phyloP scores from a whole-genome alignment of 768 basidiomycete species.

The Lenzites betulinus region DNA sequence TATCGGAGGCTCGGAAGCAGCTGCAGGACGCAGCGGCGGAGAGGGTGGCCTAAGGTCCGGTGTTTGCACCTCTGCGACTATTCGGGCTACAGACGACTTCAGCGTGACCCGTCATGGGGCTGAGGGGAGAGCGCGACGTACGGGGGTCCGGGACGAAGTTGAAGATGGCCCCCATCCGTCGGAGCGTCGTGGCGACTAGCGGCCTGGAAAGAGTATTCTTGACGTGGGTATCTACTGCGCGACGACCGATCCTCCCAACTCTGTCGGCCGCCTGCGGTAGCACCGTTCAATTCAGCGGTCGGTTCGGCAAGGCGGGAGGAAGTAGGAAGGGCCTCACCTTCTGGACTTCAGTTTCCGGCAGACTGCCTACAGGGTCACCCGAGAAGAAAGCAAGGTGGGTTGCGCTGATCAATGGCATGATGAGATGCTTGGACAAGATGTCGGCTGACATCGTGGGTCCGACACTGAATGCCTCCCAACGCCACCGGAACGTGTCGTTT shows the following conservation, averaged over 20 bases:
- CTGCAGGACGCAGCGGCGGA: slow-evolving; percentile 9
- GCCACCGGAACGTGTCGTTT: slow-evolving; percentile 67
- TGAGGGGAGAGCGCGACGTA: slow-evolving; percentile 40
- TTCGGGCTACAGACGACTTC: slow-evolving; percentile 44
- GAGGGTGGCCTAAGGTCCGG: slow-evolving; percentile 42
- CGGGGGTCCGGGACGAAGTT: slow-evolving; percentile 68
- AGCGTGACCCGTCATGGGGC: slow-evolving; percentile 11
- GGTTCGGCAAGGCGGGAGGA: slow-evolving; percentile 5
- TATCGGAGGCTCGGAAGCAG: slow-evolving; percentile 12
- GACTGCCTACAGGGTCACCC: slow-evolving; percentile 54
- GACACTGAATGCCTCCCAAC: slow-evolving; percentile 72
- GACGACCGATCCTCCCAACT: slow-evolving; percentile 66
- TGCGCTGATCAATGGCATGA: slow-evolving; percentile 72
- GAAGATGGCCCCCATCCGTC: slow-evolving; percentile 71
- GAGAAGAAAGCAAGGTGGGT: slow-evolving; percentile 70
- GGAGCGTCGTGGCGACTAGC: slow-evolving; percentile 63
- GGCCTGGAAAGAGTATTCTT: slow-evolving; percentile 72
- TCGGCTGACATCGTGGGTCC: slow-evolving; percentile 69
- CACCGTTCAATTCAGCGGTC: slow-evolving; percentile 11
- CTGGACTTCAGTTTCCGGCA: slow-evolving; percentile 61
- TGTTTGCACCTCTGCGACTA: slow-evolving; percentile 47
- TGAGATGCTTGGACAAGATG: slow-evolving; percentile 75
- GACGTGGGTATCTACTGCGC: slow-evolving; percentile 69
- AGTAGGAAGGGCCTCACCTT: slow-evolving; percentile 52
- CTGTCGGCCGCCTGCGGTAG: slow-evolving; percentile 63